These are phyloP conservation scores for Hysterium pulicare DNA, from an alignment of 2,329 filamentous ascomycete genomes.

Conservation along the genomic window DNA sequence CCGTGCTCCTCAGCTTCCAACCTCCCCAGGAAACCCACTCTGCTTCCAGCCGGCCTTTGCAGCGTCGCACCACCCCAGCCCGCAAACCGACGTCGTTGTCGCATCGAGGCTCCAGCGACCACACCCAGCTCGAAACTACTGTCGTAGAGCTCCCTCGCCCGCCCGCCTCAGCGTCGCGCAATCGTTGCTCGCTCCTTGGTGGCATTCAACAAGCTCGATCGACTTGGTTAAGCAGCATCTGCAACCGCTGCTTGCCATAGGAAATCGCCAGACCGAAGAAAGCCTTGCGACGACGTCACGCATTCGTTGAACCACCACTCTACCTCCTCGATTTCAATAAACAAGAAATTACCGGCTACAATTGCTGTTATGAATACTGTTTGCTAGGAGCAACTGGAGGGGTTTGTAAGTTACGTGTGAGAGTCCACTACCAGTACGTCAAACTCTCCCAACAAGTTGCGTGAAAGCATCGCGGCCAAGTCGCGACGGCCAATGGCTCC, in stretches of 20 bases:
- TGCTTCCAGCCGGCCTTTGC: constrained; percentile 1
- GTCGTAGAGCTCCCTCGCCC: not conserved
- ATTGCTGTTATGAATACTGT: constrained; percentile 13
- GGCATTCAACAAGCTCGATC: not conserved
- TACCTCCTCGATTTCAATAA: constrained; percentile 1
- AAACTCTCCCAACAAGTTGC: constrained; percentile 19
- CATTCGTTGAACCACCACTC: not conserved
- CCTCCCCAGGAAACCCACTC: constrained; percentile 7
- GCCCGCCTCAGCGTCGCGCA: constrained; percentile 8
- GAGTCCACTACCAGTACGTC: too few species aligned
- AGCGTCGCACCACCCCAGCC: constrained; percentile 1
- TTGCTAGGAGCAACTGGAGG: constrained; percentile 4
- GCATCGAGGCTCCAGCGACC: constrained; percentile 5
- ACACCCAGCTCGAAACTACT: constrained; percentile 1
- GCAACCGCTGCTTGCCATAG: constrained; percentile 3
- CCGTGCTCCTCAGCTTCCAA: constrained; percentile 5
- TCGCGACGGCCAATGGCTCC: not conserved
- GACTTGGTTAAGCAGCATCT: constrained; percentile 1
- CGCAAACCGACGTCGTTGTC: constrained; percentile 3
- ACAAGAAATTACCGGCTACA: constrained; percentile 11
- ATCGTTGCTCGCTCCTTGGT: constrained; percentile 1
- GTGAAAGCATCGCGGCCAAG: constrained; percentile 7
- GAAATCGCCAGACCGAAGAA: not conserved
- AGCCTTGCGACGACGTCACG: constrained; percentile 6
- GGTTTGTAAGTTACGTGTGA: too few species aligned